Percentiles rank a stretch among this genome's conserved stretches.
These are phyloP conservation scores for Euclidium syriacum DNA, from an alignment of 345 rosid species.

Conservation along the genomic window DNA sequence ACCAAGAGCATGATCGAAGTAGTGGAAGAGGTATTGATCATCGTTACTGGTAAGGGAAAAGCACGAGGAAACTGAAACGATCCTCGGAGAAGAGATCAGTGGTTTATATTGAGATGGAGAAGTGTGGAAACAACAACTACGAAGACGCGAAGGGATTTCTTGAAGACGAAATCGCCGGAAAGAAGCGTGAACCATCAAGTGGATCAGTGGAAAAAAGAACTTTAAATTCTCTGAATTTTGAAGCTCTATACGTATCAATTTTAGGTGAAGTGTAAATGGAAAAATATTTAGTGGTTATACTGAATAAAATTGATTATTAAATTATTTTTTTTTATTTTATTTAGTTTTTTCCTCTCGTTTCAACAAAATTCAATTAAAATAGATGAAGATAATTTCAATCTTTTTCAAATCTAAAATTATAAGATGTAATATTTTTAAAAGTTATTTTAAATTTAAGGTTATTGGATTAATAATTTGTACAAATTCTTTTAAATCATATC, in stretches of 20 bases:
- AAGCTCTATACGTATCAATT: neutral
- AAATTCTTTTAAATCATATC: too few species aligned
- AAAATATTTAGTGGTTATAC: too few species aligned
- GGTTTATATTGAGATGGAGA: conserved; percentile 6
- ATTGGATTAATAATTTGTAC: too few species aligned
- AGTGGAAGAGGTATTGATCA: conserved; percentile 23
- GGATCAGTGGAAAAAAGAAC: neutral
- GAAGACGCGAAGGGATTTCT: conserved; percentile 11
- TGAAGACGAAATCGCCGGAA: conserved; percentile 25
- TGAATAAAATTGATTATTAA: too few species aligned
- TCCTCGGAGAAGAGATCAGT: neutral
- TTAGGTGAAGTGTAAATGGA: too few species aligned
- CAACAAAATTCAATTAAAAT: too few species aligned
- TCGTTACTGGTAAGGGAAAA: conserved; percentile 13
- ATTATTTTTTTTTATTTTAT: too few species aligned
- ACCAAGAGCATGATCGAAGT: conserved; percentile 39
- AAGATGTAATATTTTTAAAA: too few species aligned
- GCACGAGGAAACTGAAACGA: conserved; percentile 4
- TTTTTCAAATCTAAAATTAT: too few species aligned
- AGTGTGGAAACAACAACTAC: neutral
- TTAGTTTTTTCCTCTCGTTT: too few species aligned
- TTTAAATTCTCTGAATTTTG: neutral
- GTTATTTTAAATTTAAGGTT: too few species aligned
- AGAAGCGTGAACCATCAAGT: conserved; percentile 21
- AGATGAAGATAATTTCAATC: too few species aligned